Conservation (phyloP, 2,329 filamentous ascomycete genomes). For the Beauveria varroae region DNA sequence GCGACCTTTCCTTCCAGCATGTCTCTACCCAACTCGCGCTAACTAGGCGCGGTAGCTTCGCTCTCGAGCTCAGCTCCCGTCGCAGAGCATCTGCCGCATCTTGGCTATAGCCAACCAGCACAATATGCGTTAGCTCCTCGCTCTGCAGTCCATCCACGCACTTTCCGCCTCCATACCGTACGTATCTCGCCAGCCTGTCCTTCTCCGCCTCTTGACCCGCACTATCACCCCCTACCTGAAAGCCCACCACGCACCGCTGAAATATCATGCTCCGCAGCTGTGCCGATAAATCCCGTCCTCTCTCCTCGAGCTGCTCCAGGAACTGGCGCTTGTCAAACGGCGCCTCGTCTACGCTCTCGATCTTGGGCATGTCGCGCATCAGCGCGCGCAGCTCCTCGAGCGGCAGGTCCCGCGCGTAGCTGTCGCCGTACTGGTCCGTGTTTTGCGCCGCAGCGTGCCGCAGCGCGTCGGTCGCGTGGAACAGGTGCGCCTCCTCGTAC, state of each 20-base stretch:
- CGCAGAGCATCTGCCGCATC: constrained; percentile 35
- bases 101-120: constrained; percentile 31
- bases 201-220: constrained; percentile 26
- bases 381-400: constrained; percentile 53
- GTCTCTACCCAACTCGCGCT: constrained; percentile 65
- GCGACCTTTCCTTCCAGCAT: constrained; percentile 71
- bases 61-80: constrained; percentile 35
- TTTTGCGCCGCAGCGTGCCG: constrained; percentile 49
- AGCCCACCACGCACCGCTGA: constrained; percentile 34
- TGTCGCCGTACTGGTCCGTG: constrained; percentile 74
- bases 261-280: constrained; percentile 47
- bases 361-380: constrained; percentile 42
- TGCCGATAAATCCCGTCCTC: constrained; percentile 44
- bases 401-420: constrained; percentile 65
- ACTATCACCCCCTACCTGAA: constrained; percentile 26
- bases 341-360: constrained; percentile 25
- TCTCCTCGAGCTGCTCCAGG: constrained; percentile 46
- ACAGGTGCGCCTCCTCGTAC: constrained; percentile 58
- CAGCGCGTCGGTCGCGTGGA: constrained; percentile 55
- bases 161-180: constrained; percentile 62
- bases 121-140: constrained; percentile 60
- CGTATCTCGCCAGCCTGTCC: constrained; percentile 44
- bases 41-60: constrained; percentile 60
- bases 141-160: constrained; percentile 45
- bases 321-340: constrained; percentile 40